Evolutionary conservation across 768 basidiomycete genomes (phyloP).

Genomic region (Trametes maxima): DNA sequence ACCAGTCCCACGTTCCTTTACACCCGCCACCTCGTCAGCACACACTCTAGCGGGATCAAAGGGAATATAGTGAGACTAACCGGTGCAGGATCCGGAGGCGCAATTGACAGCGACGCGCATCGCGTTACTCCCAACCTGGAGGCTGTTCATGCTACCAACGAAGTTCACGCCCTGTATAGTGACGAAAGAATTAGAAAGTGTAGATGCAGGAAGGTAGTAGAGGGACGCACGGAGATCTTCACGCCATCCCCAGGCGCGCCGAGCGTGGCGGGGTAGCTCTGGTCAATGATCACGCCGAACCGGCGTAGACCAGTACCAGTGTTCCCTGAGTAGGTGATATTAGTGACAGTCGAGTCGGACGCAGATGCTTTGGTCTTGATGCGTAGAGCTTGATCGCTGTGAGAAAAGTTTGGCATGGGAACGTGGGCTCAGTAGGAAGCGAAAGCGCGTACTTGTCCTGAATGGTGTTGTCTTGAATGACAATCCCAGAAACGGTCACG

Average conservation of each 20-base stretch:
- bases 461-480: slow-evolving; percentile 54
- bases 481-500: slow-evolving; percentile 47
- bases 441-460: slow-evolving; percentile 48
- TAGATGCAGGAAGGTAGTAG: neutral
- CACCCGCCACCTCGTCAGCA: neutral
- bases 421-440: too few relatives aligned
- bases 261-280: slow-evolving; percentile 59
- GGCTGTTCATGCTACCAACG: slow-evolving; percentile 39
- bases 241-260: slow-evolving; percentile 61
- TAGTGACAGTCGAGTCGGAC: slow-evolving; percentile 48
- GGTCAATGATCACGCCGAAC: slow-evolving; percentile 65
- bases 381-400: slow-evolving; percentile 55
- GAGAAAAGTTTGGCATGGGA: too few relatives aligned
- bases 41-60: neutral
- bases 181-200: neutral
- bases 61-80: slow-evolving; percentile 34
- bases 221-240: slow-evolving; percentile 49
- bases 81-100: slow-evolving; percentile 51
- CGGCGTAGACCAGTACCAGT: slow-evolving; percentile 47
- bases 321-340: slow-evolving; percentile 57
- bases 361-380: slow-evolving; percentile 59
- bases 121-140: slow-evolving; percentile 47
- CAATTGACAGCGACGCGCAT: slow-evolving; percentile 57
- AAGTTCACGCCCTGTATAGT: slow-evolving; percentile 51
- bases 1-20: slow-evolving; percentile 55